phyloP scores from a whole-genome alignment of 805 yeast species.

The Saccharomyces paradoxus region DNA sequence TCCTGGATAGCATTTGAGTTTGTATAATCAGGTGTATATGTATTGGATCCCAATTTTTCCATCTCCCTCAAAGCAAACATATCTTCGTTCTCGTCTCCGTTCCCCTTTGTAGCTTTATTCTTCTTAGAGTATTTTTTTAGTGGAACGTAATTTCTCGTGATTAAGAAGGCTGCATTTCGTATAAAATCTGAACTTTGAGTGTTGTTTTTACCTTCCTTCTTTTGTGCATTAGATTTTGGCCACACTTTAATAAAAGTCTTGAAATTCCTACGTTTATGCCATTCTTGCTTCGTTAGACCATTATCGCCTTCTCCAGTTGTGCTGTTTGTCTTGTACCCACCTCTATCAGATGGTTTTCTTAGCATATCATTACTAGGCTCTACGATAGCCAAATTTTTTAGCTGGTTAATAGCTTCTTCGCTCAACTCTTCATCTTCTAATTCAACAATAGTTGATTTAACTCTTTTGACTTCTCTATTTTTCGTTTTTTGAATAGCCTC shows the following conservation, averaged over 20 bases:
- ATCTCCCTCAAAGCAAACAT: constrained; percentile 5
- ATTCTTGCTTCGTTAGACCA: constrained; percentile 2
- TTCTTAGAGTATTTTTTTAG: constrained; percentile 17
- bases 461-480: constrained; percentile 22
- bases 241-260: constrained; percentile 33
- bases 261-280: constrained; percentile 34
- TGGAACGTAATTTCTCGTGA: constrained; percentile 30
- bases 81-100: constrained; percentile 1
- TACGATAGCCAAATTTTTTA: constrained; percentile 32
- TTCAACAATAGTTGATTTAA: constrained; percentile 20
- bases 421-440: constrained; percentile 24
- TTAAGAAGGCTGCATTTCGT: constrained; percentile 19
- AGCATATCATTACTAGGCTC: constrained; percentile 23
- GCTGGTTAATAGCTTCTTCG: constrained; percentile 24
- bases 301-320: background rate
- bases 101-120: background rate
- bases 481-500: constrained; percentile 30
- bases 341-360: constrained; percentile 4
- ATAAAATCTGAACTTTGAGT: constrained; percentile 5
- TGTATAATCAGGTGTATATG: background rate
- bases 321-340: background rate
- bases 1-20: background rate
- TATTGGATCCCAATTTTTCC: background rate
- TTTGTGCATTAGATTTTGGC: constrained; percentile 9
- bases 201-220: background rate